Evolutionary conservation across 192 early-diverging fungal genomes (phyloP).

Genomic region (Rhizophagus sp.): DNA sequence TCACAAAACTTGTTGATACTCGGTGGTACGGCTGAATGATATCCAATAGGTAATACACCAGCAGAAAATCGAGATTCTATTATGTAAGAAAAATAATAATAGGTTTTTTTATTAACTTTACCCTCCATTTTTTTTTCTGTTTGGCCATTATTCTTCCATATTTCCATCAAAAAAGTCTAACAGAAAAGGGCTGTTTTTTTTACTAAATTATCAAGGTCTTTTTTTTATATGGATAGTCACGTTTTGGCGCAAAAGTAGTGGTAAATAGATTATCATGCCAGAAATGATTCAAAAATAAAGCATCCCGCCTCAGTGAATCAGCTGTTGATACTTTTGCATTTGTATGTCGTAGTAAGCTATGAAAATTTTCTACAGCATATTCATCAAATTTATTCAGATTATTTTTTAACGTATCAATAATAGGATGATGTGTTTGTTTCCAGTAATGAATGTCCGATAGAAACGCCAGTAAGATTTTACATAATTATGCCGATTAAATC

Average conservation of each 20-base stretch:
- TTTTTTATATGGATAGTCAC: conserved; percentile 15
- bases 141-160: not conserved
- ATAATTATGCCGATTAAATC: conserved; percentile 15
- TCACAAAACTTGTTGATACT: no score
- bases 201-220: conserved; percentile 15
- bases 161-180: conserved; percentile 6
- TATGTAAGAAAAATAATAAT: not conserved
- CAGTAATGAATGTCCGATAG: no score
- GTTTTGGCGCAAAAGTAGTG: not conserved
- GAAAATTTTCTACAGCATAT: conserved; percentile 18
- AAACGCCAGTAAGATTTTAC: no score
- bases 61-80: not conserved
- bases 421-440: no score
- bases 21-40: not conserved
- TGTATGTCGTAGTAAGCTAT: conserved; percentile 1
- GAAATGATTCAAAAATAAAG: not conserved
- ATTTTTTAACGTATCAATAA: conserved; percentile 1
- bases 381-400: no score
- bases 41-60: not conserved
- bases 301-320: not conserved
- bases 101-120: not conserved
- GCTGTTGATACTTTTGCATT: not conserved
- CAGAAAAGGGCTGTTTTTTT: not conserved
- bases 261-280: not conserved
- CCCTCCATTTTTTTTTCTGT: not conserved